Percentiles rank a stretch among this genome's conserved stretches.
phyloP scores from a whole-genome alignment of 2,329 filamentous ascomycete genomes.

The Fusarium torulosum region DNA sequence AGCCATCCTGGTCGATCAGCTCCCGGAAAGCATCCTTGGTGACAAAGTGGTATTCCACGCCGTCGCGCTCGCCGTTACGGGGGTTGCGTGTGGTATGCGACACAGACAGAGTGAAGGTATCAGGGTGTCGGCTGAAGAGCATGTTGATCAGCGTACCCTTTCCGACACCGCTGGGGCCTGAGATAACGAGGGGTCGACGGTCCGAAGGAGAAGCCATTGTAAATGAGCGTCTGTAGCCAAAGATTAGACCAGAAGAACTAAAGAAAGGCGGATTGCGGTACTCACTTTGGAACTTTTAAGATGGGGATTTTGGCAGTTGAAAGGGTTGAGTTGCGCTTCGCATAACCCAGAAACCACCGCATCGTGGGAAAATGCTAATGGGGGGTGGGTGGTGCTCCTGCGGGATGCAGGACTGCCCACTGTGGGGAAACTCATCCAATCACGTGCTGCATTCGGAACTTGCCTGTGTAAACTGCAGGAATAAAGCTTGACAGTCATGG shows the following conservation, averaged over 20 bases:
- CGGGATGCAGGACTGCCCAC: constrained; percentile 12
- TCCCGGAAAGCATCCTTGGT: constrained; percentile 74
- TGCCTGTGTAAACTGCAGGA: background rate
- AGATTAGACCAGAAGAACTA: accelerated
- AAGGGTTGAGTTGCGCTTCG: constrained; percentile 33
- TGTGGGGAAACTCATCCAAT: constrained; percentile 28
- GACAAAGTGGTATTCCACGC: constrained; percentile 85
- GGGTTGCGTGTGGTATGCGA: constrained; percentile 85
- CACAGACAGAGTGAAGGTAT: constrained; percentile 67
- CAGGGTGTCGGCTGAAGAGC: constrained; percentile 70
- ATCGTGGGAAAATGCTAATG: constrained; percentile 34
- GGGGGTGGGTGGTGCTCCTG: constrained; percentile 23
- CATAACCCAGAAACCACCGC: constrained; percentile 34
- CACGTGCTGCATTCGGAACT: constrained; percentile 11
- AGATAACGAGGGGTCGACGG: constrained; percentile 79
- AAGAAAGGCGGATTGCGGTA: background rate
- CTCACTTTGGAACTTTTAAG: constrained; percentile 25
- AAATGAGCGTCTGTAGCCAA: constrained; percentile 28
- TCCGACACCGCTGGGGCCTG: constrained; percentile 82
- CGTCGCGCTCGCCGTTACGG: constrained; percentile 80
- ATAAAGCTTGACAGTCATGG: too few species aligned
- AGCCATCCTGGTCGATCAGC: constrained; percentile 75
- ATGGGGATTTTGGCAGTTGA: constrained; percentile 14
- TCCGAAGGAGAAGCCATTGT: constrained; percentile 56
- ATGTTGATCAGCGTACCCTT: constrained; percentile 84